Conservation (phyloP, 2,329 filamentous ascomycete genomes). For the Chrysoporthe deuterocubensis region DNA sequence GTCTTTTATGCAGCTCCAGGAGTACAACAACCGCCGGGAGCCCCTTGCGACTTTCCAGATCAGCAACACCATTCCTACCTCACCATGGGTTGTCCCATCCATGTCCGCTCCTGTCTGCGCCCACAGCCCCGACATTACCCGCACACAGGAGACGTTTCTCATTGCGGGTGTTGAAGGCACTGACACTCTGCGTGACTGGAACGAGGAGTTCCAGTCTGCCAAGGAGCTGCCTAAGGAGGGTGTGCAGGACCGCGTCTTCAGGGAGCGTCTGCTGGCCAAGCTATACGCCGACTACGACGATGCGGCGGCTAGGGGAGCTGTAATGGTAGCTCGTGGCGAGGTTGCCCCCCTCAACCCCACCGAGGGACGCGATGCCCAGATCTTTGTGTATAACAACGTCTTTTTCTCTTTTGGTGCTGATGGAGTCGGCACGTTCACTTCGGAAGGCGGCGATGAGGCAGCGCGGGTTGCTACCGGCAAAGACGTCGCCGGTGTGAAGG, state of each 20-base stretch:
- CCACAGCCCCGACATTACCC: conserved; percentile 82
- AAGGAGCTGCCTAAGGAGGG: conserved; percentile 91
- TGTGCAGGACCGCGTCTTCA: conserved; percentile 94
- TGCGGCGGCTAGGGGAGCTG: conserved; percentile 87
- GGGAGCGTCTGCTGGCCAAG: conserved; percentile 91
- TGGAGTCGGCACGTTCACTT: conserved; percentile 94
- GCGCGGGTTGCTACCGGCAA: conserved; percentile 95
- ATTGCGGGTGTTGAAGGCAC: conserved; percentile 90
- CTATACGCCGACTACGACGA: conserved; percentile 98
- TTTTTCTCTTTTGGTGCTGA: conserved; percentile 99
- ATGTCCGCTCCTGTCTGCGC: conserved; percentile 65
- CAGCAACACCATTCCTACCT: conserved; percentile 89
- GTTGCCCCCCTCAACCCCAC: conserved; percentile 94
- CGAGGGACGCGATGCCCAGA: conserved; percentile 89
- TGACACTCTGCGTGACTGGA: conserved; percentile 96
- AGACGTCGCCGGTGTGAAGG: conserved; percentile 90
- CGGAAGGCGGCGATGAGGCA: conserved; percentile 94
- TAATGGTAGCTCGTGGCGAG: conserved; percentile 90
- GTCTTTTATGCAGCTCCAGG: conserved; percentile 78
- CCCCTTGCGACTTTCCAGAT: conserved; percentile 93
- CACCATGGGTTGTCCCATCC: conserved; percentile 85
- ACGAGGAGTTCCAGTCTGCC: conserved; percentile 97
- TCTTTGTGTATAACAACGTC: conserved; percentile 99
- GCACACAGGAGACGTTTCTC: conserved; percentile 91
- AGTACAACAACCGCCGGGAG: conserved; percentile 83